Conservation (phyloP, 495 filamentous ascomycete genomes). For the Neurospora tetrasperma region DNA sequence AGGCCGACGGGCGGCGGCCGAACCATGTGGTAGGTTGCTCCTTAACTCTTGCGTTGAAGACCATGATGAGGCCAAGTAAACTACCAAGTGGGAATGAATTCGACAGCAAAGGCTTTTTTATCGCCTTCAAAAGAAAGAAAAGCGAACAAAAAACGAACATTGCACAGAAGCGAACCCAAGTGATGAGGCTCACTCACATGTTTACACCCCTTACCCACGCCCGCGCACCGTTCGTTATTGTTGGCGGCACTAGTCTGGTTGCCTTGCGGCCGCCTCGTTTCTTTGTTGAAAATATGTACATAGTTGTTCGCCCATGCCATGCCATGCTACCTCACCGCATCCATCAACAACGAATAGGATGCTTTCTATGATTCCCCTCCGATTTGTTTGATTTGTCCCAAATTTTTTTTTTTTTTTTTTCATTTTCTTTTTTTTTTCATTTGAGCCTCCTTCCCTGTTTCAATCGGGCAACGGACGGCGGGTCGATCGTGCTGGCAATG, state of each 20-base stretch:
- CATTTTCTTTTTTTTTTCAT: background rate
- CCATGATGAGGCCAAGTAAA: background rate
- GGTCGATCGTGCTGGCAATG: background rate
- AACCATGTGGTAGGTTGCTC: background rate
- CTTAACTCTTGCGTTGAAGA: background rate
- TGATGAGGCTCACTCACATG: background rate
- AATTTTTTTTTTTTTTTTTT: background rate
- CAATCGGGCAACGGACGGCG: background rate
- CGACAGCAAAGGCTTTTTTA: too few relatives aligned
- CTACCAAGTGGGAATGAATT: too few relatives aligned
- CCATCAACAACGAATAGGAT: background rate
- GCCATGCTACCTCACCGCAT: background rate
- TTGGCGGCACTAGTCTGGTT: background rate
- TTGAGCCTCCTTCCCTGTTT: accelerated
- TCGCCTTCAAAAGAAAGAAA: background rate
- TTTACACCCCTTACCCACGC: background rate
- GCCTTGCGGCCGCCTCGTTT: background rate
- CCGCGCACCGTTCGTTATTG: background rate
- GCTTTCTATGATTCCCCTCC: background rate
- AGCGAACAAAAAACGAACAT: background rate
- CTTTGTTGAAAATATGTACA: too few relatives aligned
- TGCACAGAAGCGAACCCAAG: background rate
- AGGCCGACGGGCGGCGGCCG: background rate
- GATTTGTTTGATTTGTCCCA: background rate
- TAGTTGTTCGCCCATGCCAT: background rate